A percentile compares a stretch with the other conserved stretches of the same genome.
These are phyloP conservation scores for Powellomyces hirtus DNA, from an alignment of 192 early-diverging fungal genomes.

Conservation along the genomic window DNA sequence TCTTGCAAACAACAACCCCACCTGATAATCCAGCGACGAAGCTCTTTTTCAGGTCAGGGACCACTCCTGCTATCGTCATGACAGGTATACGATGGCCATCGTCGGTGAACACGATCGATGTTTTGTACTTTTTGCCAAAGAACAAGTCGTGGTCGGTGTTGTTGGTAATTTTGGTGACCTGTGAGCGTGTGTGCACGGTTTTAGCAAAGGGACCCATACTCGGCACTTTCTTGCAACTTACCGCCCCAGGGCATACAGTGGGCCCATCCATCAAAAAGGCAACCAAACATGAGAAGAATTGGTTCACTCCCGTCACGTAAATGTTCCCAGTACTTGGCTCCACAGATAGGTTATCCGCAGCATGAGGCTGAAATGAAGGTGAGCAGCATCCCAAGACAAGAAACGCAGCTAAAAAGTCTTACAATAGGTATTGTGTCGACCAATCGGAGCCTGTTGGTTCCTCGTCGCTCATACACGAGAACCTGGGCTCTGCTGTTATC, in stretches of 20 bases:
- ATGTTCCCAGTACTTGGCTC: constrained; percentile 15
- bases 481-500: neutral
- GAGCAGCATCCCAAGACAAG: neutral
- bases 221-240: neutral
- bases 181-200: neutral
- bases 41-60: neutral
- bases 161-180: constrained; percentile 18
- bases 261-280: neutral
- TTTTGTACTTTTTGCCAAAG: constrained; percentile 29
- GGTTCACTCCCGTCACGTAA: constrained; percentile 6
- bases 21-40: neutral
- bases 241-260: neutral
- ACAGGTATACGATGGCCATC: neutral
- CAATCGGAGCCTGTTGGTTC: constrained; percentile 19
- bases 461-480: constrained; percentile 7
- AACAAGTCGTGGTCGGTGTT: constrained; percentile 18
- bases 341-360: constrained; percentile 11
- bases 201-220: neutral
- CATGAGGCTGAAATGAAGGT: neutral
- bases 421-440: constrained; percentile 2
- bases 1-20: neutral
- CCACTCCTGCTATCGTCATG: neutral
- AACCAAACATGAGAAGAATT: neutral
- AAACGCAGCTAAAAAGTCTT: neutral
- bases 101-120: neutral